These are phyloP conservation scores for Plasmodium gallinaceum DNA, from an alignment of 169 alveolate genomes.

Conservation along the genomic window DNA sequence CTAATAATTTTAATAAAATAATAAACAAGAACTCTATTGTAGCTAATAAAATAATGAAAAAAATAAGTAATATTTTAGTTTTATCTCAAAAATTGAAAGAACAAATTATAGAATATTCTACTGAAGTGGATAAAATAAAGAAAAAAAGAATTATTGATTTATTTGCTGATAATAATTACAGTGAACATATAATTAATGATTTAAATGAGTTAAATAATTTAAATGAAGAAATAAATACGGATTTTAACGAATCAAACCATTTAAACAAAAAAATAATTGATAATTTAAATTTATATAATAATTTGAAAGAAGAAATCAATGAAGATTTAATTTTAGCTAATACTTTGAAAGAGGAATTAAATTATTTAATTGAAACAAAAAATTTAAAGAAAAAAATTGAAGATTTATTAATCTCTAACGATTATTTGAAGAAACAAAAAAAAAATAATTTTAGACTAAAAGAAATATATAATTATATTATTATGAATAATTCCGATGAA, in stretches of 20 bases:
- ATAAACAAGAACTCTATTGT: slow-evolving; percentile 18
- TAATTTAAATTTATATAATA: slow-evolving; percentile 23
- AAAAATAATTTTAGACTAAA: not conserved
- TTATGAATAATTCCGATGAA: not conserved
- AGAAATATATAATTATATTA: not conserved
- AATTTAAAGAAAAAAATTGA: slow-evolving; percentile 13
- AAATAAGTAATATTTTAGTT: slow-evolving; percentile 14
- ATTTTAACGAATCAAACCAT: slow-evolving; percentile 8
- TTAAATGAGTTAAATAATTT: slow-evolving; percentile 22
- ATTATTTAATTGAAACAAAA: slow-evolving; percentile 35
- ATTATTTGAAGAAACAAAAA: slow-evolving; percentile 6
- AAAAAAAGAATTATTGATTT: slow-evolving; percentile 41
- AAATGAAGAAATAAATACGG: slow-evolving; percentile 15
- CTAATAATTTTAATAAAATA: slow-evolving; percentile 16
- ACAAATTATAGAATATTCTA: slow-evolving; percentile 12
- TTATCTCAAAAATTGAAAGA: slow-evolving; percentile 10
- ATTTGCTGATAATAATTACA: slow-evolving; percentile 49
- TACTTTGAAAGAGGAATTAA: slow-evolving; percentile 46
- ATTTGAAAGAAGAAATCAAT: slow-evolving; percentile 34
- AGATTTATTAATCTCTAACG: not conserved
- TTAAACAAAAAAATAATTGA: slow-evolving; percentile 2
- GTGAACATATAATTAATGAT: slow-evolving; percentile 22
- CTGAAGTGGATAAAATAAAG: slow-evolving; percentile 14
- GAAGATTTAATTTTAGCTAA: slow-evolving; percentile 14
- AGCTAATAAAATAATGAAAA: slow-evolving; percentile 11